Evolutionary conservation across 2,329 filamentous ascomycete species (phyloP), one percentile per base, ranked within the genome.

Genomic region (Hypomyces perniciosus): DNA sequence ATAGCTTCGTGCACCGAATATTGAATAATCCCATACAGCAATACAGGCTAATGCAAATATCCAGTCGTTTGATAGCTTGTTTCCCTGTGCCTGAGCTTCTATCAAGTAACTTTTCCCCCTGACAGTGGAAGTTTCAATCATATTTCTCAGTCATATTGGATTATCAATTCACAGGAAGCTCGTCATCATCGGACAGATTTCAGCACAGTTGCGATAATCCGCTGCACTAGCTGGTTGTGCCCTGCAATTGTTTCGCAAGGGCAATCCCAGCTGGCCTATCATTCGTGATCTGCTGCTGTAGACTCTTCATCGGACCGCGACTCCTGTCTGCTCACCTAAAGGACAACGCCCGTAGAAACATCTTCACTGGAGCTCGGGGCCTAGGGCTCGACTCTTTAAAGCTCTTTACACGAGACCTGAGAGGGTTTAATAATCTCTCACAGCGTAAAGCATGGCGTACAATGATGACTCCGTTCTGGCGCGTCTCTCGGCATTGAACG

Each of bases 391-490:
- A 42, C 13, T 42, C 27, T 42, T 10, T 27, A 9, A 26, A 13
- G 9, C 13, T 10, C 10, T 8, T 9, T 42, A 10, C 35, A 38
- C 20, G 12, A 38, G 20, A 38, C 7, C 6, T n/a, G n/a, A 20
- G 20, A 20, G 12, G 35, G 10, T 38, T 12, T 20, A 5, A 38
- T 38, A 38, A 38, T 38, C 35, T 38, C 35, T 8, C 20, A 20
- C 35, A 38, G 12, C 26, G 20, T 48, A 37, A 37, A 48, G 12
- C 34, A 96, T 99, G 92, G 85, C 93, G 42, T 97, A 96, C 73
- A 93, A 87, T 59, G 91, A 97, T 71, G 93, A 99, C 73, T 88
- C 90, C 43, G 90, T 99, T 50, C 83, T 91, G 68, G 90, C 92
- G 48, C 96, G 96, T 75, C 85, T 99, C 48, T 95, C 91, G 31